Evolutionary conservation across 208 protist species (phyloP).

Genomic region (Vickermania ingenoplastis): DNA sequence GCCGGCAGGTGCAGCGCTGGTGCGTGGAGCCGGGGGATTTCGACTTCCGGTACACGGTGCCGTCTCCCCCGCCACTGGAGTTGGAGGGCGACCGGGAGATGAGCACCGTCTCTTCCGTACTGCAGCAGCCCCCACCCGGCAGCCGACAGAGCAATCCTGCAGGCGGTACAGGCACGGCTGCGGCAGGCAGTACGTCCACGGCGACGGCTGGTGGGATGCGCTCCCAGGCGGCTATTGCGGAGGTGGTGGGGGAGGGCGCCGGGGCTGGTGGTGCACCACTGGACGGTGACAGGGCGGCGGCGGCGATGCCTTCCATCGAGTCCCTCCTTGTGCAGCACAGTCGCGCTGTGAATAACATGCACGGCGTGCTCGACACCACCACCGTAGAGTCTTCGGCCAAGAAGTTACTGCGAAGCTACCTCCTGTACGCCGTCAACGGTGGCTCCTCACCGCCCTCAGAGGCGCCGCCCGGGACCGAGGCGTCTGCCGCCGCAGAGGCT

Average conservation of each 20-base stretch:
- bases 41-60: constrained; percentile 35
- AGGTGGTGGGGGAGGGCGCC: background rate
- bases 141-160: background rate
- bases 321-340: constrained; percentile 51
- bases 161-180: constrained; percentile 1
- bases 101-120: background rate
- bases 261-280: no score
- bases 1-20: constrained; percentile 58
- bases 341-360: constrained; percentile 25
- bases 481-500: background rate
- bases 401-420: constrained; percentile 38
- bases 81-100: constrained; percentile 6
- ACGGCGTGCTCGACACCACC: constrained; percentile 18
- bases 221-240: background rate
- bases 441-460: constrained; percentile 2
- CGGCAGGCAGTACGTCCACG: background rate
- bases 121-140: background rate
- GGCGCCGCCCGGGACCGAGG: background rate
- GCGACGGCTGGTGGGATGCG: background rate
- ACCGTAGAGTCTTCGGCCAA: constrained; percentile 23
- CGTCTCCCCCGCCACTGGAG: constrained; percentile 48
- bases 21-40: constrained; percentile 34
- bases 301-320: constrained; percentile 22
- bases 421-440: no score
- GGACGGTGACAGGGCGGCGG: no score